Evolutionary conservation across 23 red algal genomes (phyloP).

Genomic region (Gracilaria gracilis): DNA sequence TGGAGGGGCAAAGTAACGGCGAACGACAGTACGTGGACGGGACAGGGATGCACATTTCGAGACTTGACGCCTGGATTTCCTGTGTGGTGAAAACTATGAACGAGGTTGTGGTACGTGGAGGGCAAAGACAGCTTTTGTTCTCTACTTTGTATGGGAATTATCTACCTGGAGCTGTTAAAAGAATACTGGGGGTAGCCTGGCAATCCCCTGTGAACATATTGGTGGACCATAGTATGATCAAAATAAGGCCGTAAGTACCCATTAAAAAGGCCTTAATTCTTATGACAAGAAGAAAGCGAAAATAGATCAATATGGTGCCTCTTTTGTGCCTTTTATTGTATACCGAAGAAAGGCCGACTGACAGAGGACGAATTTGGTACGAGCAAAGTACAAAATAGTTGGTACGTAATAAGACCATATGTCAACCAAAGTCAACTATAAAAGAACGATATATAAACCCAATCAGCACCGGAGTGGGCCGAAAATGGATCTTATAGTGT

Average conservation of each 20-base stretch:
- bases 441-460: not conserved
- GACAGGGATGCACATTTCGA: too few relatives aligned
- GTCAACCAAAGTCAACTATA: not conserved
- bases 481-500: not conserved
- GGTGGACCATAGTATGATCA: not conserved
- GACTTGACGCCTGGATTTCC: too few relatives aligned
- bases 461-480: not conserved
- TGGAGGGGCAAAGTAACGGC: too few relatives aligned
- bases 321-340: not conserved
- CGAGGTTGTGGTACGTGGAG: too few relatives aligned
- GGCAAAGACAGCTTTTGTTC: too few relatives aligned
- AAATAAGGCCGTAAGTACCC: not conserved
- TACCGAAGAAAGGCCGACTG: not conserved
- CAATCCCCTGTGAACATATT: not conserved
- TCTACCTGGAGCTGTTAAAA: too few relatives aligned
- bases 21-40: too few relatives aligned
- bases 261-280: not conserved
- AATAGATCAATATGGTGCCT: not conserved
- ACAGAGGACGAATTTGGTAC: not conserved
- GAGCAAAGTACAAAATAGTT: not conserved
- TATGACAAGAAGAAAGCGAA: not conserved
- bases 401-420: not conserved
- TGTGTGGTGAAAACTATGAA: too few relatives aligned
- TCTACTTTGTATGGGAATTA: too few relatives aligned
- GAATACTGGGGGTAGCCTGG: too few relatives aligned